Percentiles rank a stretch among this genome's conserved stretches.
Evolutionary conservation across 2,329 filamentous ascomycete genomes (phyloP).

Genomic region (Colletotrichum lupini): DNA sequence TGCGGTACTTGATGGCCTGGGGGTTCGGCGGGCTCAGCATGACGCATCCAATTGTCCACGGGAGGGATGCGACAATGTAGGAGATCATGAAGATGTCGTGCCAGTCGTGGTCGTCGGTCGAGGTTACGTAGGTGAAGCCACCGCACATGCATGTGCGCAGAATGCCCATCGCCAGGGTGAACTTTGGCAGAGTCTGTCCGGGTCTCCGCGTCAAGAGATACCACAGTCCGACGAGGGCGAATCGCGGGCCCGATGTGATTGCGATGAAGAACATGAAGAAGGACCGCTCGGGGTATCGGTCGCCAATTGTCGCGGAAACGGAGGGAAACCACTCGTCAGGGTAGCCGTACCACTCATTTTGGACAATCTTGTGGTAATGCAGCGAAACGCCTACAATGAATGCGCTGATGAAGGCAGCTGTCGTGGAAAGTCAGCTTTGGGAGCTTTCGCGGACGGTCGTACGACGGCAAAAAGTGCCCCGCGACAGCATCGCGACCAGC

Average conservation of each 20-base stretch:
- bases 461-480: constrained; percentile 24
- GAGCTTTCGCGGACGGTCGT: not conserved
- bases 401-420: constrained; percentile 87
- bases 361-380: constrained; percentile 96
- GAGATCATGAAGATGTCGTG: constrained; percentile 99
- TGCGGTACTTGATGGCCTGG: constrained; percentile 86
- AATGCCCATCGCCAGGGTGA: constrained; percentile 82
- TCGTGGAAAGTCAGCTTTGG: constrained; percentile 3
- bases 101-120: constrained; percentile 98
- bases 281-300: constrained; percentile 95
- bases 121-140: constrained; percentile 98
- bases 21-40: constrained; percentile 87
- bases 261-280: constrained; percentile 98
- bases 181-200: constrained; percentile 80
- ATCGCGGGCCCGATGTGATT: constrained; percentile 92
- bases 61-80: constrained; percentile 92
- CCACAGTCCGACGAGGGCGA: constrained; percentile 90
- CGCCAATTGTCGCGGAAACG: constrained; percentile 95
- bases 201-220: constrained; percentile 87
- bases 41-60: constrained; percentile 94
- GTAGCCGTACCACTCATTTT: constrained; percentile 96
- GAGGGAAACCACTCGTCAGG: constrained; percentile 97
- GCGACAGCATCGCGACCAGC: not conserved
- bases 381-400: constrained; percentile 82
- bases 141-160: constrained; percentile 94